phyloP scores from a whole-genome alignment of 2,329 filamentous ascomycete species.

The Phoma sp. region DNA sequence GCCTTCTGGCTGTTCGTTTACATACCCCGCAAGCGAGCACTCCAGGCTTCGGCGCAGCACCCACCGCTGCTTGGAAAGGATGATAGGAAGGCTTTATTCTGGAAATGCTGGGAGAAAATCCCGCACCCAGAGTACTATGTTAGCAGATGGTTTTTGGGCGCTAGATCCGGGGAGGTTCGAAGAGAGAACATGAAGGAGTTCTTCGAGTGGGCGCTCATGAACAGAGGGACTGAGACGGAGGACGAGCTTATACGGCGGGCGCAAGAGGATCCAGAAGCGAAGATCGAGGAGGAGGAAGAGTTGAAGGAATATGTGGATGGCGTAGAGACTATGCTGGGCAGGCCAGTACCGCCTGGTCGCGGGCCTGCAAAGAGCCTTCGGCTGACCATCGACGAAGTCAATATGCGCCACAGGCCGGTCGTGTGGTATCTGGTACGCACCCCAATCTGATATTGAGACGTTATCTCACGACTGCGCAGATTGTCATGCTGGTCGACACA shows the following conservation, averaged over 20 bases:
- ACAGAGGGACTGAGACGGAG: conserved; percentile 53
- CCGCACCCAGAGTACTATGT: conserved; percentile 65
- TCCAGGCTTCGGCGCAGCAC: conserved; percentile 62
- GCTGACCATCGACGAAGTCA: conserved; percentile 70
- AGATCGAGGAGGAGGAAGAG: conserved; percentile 54
- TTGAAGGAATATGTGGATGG: conserved; percentile 63
- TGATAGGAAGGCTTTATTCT: conserved; percentile 64
- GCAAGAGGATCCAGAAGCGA: conserved; percentile 27
- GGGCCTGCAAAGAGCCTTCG: conserved; percentile 65
- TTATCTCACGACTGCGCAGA: conserved; percentile 32
- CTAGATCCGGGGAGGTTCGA: conserved; percentile 63
- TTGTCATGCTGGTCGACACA: conserved; percentile 62
- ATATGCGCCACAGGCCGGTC: conserved; percentile 67
- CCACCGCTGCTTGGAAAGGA: conserved; percentile 55
- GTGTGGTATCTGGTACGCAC: conserved; percentile 67
- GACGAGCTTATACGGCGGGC: conserved; percentile 22
- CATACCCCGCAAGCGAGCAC: conserved; percentile 59
- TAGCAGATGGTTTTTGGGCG: conserved; percentile 71
- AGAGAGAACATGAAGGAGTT: conserved; percentile 75
- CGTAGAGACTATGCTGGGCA: conserved; percentile 62
- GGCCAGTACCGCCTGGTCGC: conserved; percentile 60
- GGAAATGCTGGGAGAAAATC: conserved; percentile 63
- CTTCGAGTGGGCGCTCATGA: conserved; percentile 72
- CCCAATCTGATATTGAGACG: too few relatives aligned
- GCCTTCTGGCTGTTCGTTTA: conserved; percentile 63